A percentile compares a stretch with the other conserved stretches of the same genome.
phyloP scores from a whole-genome alignment of 176 grass and related monocot genomes.

The barley (Hordeum vulgare) region DNA sequence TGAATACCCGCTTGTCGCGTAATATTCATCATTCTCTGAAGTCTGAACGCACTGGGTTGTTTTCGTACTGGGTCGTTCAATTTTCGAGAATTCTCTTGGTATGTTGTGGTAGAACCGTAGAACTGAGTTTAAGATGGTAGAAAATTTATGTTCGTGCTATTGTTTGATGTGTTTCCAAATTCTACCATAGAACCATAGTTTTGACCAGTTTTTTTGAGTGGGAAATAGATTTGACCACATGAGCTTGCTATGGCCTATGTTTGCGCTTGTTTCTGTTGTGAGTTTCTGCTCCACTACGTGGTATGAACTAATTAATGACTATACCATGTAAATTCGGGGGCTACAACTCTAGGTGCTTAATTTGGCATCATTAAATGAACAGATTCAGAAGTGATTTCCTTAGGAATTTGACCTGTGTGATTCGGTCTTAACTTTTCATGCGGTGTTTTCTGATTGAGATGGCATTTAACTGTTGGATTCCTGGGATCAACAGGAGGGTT shows the following conservation, averaged over 20 bases:
- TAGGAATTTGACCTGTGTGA: conserved; percentile 18
- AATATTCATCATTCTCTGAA: neutral
- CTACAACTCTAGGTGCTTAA: conserved; percentile 4
- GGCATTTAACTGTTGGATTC: conserved; percentile 24
- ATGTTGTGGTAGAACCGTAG: neutral
- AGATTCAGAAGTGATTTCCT: neutral
- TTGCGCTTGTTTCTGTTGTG: neutral
- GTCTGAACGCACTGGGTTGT: neutral
- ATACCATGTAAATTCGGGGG: neutral
- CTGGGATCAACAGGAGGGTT: conserved; percentile 11
- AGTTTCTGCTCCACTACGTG: neutral
- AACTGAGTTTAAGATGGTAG: conserved; percentile 1
- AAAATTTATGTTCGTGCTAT: neutral
- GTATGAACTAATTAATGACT: neutral
- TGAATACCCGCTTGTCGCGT: neutral
- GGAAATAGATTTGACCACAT: conserved; percentile 26
- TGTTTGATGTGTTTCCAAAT: conserved; percentile 7
- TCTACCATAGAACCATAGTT: conserved; percentile 6
- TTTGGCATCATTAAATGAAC: neutral
- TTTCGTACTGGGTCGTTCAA: neutral
- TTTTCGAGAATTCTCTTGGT: neutral
- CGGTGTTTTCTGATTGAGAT: conserved; percentile 26
- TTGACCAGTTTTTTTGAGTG: neutral
- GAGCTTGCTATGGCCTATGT: too few species aligned
- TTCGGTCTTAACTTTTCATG: neutral